A percentile compares a stretch with the other conserved stretches of the same genome.
These are phyloP conservation scores for Mycena sp. DNA, from an alignment of 1,284 basidiomycete genomes.

Conservation along the genomic window DNA sequence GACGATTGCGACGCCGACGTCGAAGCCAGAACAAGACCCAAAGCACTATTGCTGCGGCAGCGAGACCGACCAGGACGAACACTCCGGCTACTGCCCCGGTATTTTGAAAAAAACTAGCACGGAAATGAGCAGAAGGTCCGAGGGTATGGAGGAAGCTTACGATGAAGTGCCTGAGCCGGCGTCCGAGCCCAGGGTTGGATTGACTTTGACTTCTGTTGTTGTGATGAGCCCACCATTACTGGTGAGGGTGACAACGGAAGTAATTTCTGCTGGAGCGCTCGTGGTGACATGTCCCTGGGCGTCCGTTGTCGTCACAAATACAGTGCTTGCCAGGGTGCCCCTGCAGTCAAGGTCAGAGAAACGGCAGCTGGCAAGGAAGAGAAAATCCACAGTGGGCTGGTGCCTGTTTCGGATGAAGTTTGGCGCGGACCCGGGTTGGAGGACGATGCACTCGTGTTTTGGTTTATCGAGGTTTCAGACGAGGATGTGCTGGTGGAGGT, in stretches of 20 bases:
- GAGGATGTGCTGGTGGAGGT: conserved; percentile 21
- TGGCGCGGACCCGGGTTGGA: too few relatives aligned
- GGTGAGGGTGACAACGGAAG: conserved; percentile 63
- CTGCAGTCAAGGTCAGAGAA: conserved; percentile 44
- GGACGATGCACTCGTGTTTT: too few relatives aligned
- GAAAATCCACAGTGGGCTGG: conserved; percentile 12
- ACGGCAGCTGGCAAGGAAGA: background rate
- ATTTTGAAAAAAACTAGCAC: conserved; percentile 73
- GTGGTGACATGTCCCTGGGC: conserved; percentile 58
- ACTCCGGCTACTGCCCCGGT: conserved; percentile 82
- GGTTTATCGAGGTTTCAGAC: too few relatives aligned
- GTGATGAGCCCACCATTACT: conserved; percentile 61
- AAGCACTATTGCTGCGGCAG: conserved; percentile 72
- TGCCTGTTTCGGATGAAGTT: background rate
- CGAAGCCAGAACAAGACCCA: conserved; percentile 77
- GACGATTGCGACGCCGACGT: conserved; percentile 64
- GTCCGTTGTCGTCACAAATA: conserved; percentile 68
- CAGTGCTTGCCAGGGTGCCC: conserved; percentile 61
- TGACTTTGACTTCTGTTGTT: conserved; percentile 66
- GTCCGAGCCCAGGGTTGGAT: conserved; percentile 70
- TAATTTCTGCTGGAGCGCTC: conserved; percentile 64
- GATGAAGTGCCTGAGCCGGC: conserved; percentile 50
- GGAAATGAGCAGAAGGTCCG: conserved; percentile 6
- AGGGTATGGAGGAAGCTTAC: conserved; percentile 47
- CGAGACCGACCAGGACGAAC: conserved; percentile 79